A percentile compares a stretch with the other conserved stretches of the same genome.
phyloP scores from a whole-genome alignment of 2,329 filamentous ascomycete species.

The Diplodia mutila region DNA sequence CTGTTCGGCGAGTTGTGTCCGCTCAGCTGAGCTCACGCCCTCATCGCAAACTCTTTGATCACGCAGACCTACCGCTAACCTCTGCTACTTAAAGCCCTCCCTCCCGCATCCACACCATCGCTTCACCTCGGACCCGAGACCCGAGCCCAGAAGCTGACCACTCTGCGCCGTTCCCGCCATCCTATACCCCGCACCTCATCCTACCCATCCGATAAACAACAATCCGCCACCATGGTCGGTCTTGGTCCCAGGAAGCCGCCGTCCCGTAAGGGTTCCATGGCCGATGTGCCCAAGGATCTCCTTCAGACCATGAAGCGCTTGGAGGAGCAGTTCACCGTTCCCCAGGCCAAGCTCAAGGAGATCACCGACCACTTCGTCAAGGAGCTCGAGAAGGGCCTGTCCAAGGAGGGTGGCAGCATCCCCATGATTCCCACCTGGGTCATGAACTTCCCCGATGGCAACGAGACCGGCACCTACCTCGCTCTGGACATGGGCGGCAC shows the following conservation, averaged over 20 bases:
- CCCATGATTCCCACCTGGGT: slow-evolving; percentile 99
- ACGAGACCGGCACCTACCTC: slow-evolving; percentile 85
- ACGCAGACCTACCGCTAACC: not conserved
- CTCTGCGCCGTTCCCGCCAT: not conserved
- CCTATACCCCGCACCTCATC: slow-evolving; percentile 1
- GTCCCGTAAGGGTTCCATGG: slow-evolving; percentile 84
- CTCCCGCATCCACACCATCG: not conserved
- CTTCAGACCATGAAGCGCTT: slow-evolving; percentile 79
- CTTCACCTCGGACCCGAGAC: not conserved
- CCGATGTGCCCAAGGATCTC: slow-evolving; percentile 85
- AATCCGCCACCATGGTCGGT: slow-evolving; percentile 61
- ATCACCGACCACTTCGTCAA: slow-evolving; percentile 88
- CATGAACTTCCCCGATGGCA: slow-evolving; percentile 83
- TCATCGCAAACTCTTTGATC: slow-evolving; percentile 9
- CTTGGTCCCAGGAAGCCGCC: slow-evolving; percentile 66
- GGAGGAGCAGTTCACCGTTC: slow-evolving; percentile 82
- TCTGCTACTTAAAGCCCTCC: not conserved
- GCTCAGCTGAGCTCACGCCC: slow-evolving; percentile 26
- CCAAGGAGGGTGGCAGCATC: slow-evolving; percentile 87
- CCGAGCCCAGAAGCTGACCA: not conserved
- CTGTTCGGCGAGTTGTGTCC: slow-evolving; percentile 15
- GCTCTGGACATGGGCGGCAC: slow-evolving; percentile 97
- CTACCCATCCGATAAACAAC: not conserved
- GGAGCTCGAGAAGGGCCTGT: slow-evolving; percentile 88
- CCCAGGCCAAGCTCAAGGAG: slow-evolving; percentile 78